Evolutionary conservation across 495 filamentous ascomycete genomes (phyloP).

Genomic region (Aspergillus mulundensis): DNA sequence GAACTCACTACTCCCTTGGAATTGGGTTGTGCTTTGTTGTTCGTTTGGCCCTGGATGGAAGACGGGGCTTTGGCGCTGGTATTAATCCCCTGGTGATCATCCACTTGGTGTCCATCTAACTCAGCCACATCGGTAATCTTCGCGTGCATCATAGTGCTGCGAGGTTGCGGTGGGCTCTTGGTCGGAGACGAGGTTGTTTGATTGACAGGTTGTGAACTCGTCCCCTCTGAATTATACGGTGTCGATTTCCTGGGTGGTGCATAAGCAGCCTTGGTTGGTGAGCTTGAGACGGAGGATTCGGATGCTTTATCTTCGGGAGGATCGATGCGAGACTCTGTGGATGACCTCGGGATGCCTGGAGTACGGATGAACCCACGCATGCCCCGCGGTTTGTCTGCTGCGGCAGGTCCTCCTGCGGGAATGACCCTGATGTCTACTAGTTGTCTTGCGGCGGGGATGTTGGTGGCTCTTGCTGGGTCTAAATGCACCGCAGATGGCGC

Average conservation of each 20-base stretch:
- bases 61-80: constrained; percentile 25
- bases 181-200: neutral
- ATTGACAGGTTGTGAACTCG: neutral
- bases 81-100: constrained; percentile 11
- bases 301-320: constrained; percentile 19
- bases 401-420: constrained; percentile 12
- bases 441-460: constrained; percentile 6
- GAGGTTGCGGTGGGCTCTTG: neutral
- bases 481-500: constrained; percentile 20
- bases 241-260: neutral
- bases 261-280: neutral
- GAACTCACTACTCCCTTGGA: constrained; percentile 15
- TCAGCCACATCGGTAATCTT: constrained; percentile 35
- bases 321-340: constrained; percentile 27
- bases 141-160: neutral
- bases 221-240: constrained; percentile 1
- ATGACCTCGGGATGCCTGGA: constrained; percentile 28
- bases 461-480: constrained; percentile 15
- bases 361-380: constrained; percentile 45
- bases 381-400: constrained; percentile 20
- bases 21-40: constrained; percentile 11
- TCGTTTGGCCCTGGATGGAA: constrained; percentile 17
- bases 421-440: constrained; percentile 9
- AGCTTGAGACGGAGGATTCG: constrained; percentile 7
- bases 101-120: constrained; percentile 39